Evolutionary conservation across 2,329 filamentous ascomycete genomes (phyloP).

Genomic region (Anthostomella pinea): DNA sequence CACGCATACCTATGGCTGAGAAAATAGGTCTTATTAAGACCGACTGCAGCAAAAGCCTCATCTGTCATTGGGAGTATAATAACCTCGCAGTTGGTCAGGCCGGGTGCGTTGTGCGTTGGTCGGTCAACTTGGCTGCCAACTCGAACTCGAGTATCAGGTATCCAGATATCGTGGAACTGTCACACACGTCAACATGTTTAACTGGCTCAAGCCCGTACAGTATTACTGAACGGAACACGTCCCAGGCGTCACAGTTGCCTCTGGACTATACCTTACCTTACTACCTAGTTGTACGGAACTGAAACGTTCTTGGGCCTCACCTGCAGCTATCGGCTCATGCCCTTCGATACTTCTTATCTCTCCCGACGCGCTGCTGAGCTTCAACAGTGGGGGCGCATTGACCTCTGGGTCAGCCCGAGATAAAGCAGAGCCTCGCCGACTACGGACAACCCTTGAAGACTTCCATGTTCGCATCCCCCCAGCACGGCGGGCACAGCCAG

Average conservation of each 20-base stretch:
- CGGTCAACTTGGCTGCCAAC: not conserved
- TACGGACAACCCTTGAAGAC: no score
- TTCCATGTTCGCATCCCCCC: no score
- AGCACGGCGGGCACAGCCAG: no score
- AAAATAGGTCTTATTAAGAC: no score
- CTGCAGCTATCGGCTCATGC: not conserved
- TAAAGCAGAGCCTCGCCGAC: no score
- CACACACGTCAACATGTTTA: not conserved
- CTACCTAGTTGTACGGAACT: not conserved
- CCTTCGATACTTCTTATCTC: not conserved
- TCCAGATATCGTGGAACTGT: not conserved
- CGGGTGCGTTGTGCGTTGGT: not conserved
- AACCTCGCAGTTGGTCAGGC: not conserved
- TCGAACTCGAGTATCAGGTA: not conserved
- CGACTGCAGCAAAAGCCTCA: not conserved
- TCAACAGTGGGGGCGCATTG: no score
- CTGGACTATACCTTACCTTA: no score
- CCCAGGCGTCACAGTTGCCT: conserved; percentile 2
- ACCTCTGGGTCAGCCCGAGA: no score
- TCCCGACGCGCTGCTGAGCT: conserved; percentile 1
- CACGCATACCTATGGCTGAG: no score
- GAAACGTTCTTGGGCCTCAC: not conserved
- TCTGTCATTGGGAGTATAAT: no score
- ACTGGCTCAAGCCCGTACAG: no score
- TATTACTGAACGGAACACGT: conserved; percentile 1